These are phyloP conservation scores for Termitomyces sp. DNA, from an alignment of 768 basidiomycete genomes.

Conservation along the genomic window DNA sequence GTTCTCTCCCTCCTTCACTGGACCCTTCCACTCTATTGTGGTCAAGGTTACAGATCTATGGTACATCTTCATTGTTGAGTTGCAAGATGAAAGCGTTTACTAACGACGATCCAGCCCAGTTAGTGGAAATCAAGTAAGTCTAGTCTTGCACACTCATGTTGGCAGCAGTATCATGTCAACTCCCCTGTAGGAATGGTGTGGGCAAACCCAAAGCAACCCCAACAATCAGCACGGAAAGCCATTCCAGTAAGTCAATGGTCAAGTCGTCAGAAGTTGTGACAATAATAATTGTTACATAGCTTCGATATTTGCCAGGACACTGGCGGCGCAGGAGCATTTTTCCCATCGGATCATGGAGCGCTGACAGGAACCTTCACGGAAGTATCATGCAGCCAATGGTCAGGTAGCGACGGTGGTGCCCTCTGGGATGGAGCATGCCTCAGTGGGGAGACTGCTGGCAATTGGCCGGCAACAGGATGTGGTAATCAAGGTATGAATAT, in stretches of 20 bases:
- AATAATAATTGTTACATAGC: slow-evolving; percentile 26
- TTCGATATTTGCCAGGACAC: slow-evolving; percentile 65
- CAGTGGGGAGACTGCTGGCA: slow-evolving; percentile 41
- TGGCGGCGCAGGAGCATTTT: slow-evolving; percentile 50
- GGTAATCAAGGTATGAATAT: slow-evolving; percentile 48
- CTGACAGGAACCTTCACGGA: slow-evolving; percentile 52
- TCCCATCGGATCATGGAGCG: slow-evolving; percentile 56
- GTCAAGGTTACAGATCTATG: slow-evolving; percentile 51
- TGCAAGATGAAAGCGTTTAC: not conserved
- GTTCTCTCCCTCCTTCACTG: slow-evolving; percentile 46
- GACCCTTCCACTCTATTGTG: slow-evolving; percentile 53
- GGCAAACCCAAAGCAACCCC: slow-evolving; percentile 41
- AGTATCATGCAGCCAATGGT: slow-evolving; percentile 58
- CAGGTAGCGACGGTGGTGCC: slow-evolving; percentile 46
- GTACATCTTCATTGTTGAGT: slow-evolving; percentile 21
- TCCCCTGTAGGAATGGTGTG: slow-evolving; percentile 45
- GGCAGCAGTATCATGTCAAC: not conserved
- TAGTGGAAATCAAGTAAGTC: slow-evolving; percentile 39
- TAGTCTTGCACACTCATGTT: not conserved
- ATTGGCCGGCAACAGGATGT: slow-evolving; percentile 53
- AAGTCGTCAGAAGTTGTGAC: not conserved
- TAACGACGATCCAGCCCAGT: slow-evolving; percentile 34
- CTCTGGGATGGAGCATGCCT: slow-evolving; percentile 54
- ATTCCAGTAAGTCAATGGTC: slow-evolving; percentile 43
- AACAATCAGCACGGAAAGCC: slow-evolving; percentile 42